Evolutionary conservation across 176 grass and related monocot genomes (phyloP), one percentile per base, ranked within the genome.

Genomic region (Triticum dicoccoides): DNA sequence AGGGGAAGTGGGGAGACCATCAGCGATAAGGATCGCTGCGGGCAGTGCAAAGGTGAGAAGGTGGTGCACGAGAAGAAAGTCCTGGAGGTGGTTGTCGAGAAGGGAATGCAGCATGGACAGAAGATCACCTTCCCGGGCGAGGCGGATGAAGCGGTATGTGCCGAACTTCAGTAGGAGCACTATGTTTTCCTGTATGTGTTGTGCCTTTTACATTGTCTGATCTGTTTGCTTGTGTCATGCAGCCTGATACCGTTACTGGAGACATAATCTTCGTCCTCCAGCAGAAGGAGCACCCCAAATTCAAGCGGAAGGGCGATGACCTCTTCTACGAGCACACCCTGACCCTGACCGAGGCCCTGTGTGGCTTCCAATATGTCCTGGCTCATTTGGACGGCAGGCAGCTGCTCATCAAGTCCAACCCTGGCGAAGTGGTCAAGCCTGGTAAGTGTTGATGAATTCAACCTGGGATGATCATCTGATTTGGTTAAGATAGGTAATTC

Each of bases 111-210:
- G 38, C 88, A 95, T 25, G 84, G 87, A 1, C 87, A 95, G 76
- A 93, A 98, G 89, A 95, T 95, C 65, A 91, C 91, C 74, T 98
- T 94, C 92, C 87, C 92, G 21, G 95, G 95, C 2, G 95, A 97
- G 80, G 95, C 95, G 5, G 95, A 97, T 81, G 92, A 97, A 83
- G 92, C 92, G 56, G 94, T 97, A 88, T 61, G 91, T 52, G 8
- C 5, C 1, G 18, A 6, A 10, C 1, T 5, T 47, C 5, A 8
- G 81, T 17, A 41, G 9, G 39, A 41, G 30, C 0, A 13, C 8
- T 32, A 20, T 0, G 4, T 58, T 21, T 58, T 58, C 0, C 54
- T 73, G 0, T 25, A 6, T n/a, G 20, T 75, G 13, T 9, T 75
- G 1, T 52, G 9, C n/a, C 1, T 82, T 6, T 70, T 10, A 3